These are phyloP conservation scores for Austroboletus rostrupii DNA, from an alignment of 1,284 basidiomycete genomes.

Conservation along the genomic window DNA sequence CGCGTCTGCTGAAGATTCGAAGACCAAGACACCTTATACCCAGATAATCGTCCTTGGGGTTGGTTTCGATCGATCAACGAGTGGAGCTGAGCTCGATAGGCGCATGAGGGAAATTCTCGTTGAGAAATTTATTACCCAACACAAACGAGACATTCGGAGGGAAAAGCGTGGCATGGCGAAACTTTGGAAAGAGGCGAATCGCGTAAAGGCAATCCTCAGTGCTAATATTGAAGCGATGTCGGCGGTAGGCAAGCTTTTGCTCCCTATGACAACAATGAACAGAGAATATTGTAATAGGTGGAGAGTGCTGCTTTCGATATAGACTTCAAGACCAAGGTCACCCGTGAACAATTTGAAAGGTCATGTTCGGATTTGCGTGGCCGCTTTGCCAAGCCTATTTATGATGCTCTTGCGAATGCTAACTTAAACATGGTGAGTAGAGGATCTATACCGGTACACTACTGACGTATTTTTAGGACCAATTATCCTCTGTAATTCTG, in stretches of 20 bases:
- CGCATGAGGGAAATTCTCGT: slow-evolving; percentile 81
- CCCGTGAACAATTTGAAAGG: slow-evolving; percentile 75
- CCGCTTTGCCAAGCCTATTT: slow-evolving; percentile 71
- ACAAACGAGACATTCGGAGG: slow-evolving; percentile 59
- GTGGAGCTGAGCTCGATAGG: slow-evolving; percentile 83
- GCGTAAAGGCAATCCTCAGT: slow-evolving; percentile 91
- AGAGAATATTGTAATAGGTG: slow-evolving; percentile 43
- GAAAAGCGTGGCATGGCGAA: slow-evolving; percentile 90
- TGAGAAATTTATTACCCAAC: slow-evolving; percentile 69
- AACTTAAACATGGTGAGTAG: slow-evolving; percentile 57
- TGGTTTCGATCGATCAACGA: slow-evolving; percentile 76
- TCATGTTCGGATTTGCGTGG: slow-evolving; percentile 60
- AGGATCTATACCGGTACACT: neutral
- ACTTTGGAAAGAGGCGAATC: slow-evolving; percentile 87
- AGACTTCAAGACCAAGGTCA: slow-evolving; percentile 81
- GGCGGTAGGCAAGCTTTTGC: slow-evolving; percentile 45
- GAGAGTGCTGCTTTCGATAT: slow-evolving; percentile 89
- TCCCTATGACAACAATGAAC: neutral
- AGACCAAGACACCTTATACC: slow-evolving; percentile 54
- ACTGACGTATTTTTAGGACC: slow-evolving; percentile 40
- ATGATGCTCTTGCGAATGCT: slow-evolving; percentile 71
- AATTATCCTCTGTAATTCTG: slow-evolving; percentile 87
- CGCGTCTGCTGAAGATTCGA: slow-evolving; percentile 49
- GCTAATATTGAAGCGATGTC: slow-evolving; percentile 82
- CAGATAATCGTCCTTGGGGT: slow-evolving; percentile 75